Evolutionary conservation across 176 grass and related monocot genomes (phyloP).

Genomic region (Zoysia japonica): DNA sequence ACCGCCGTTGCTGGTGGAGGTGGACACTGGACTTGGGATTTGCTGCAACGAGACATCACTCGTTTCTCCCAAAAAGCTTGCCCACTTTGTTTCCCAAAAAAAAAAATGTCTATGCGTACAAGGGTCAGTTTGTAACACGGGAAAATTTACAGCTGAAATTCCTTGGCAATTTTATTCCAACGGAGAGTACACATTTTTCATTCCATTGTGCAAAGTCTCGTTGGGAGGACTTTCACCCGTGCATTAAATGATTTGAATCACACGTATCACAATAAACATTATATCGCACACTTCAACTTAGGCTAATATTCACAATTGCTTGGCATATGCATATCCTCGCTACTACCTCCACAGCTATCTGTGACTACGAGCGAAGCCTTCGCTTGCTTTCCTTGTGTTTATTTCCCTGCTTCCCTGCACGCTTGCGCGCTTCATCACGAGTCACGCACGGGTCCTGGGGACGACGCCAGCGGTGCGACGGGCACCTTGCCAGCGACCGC

Average conservation of each 20-base stretch:
- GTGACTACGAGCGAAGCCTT: constrained; percentile 20
- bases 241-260: constrained; percentile 5
- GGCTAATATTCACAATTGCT: constrained; percentile 46
- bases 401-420: background rate
- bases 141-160: constrained; percentile 2
- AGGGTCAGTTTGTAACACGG: background rate
- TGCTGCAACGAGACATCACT: too few species aligned
- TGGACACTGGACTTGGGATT: too few species aligned
- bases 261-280: background rate
- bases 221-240: constrained; percentile 26
- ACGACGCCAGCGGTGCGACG: constrained; percentile 40
- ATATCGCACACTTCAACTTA: constrained; percentile 19
- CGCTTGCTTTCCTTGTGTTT: background rate
- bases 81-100: too few species aligned
- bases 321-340: background rate
- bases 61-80: too few species aligned
- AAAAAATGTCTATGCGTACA: too few species aligned
- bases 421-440: background rate
- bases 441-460: background rate
- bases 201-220: constrained; percentile 28
- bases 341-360: background rate
- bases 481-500: constrained; percentile 33
- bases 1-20: too few species aligned
- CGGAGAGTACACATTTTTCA: constrained; percentile 12
- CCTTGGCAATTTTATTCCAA: constrained; percentile 16